Base-by-base conservation (phyloP, 768 basidiomycete species). In the Ephemerocybe angulata region DNA sequence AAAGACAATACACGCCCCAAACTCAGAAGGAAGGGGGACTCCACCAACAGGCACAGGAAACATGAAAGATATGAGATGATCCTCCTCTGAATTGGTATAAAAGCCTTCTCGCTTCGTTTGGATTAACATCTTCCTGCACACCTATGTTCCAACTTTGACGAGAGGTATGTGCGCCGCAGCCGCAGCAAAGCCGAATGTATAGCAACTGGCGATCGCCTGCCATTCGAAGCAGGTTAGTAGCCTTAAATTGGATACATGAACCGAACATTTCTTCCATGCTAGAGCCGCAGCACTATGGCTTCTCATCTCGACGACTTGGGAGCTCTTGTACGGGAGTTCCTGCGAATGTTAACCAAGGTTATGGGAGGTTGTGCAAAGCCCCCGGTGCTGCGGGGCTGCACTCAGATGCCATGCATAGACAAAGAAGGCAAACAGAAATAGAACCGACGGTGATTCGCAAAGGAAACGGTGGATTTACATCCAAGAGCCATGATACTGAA, bases 11-110 rank as follows among this genome's bases (percentile, higher is more conserved):
- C 77, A 77, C 43, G 77, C 74, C 6, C 62, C 73, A 55, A 77
- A 73, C 57, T 81, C 78, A 5, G 56, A 56, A 12, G 65, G 58
- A 17, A 72, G 58, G n/a, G 69, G 57, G 15, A 70, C 67, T 4
- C 78, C 78, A 8, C 78, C 78, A 30, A 78, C 67, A 11, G 74
- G 76, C 1, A 73, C 68, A 21, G 78, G 78, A 55, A 77, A 75
- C 38, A 61, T 55, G 5, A 30, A 17, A 35, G 33, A 17, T 35
- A 35, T 35, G 33, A 17, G 33, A 8, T 35, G 33, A 35, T 8
- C 33, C 33, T 35, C 8, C 33, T 8, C 8, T 17, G 8, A 35
- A 17, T 35, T 8, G 17, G 17, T 8, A 17, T 35, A 17, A 8
- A 35, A 35, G 17, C 17, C n/a, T n/a, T n/a, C n/a, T n/a, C n/a